phyloP scores from a whole-genome alignment of 257 asterid species.

The Jaltomata sinuosa region DNA sequence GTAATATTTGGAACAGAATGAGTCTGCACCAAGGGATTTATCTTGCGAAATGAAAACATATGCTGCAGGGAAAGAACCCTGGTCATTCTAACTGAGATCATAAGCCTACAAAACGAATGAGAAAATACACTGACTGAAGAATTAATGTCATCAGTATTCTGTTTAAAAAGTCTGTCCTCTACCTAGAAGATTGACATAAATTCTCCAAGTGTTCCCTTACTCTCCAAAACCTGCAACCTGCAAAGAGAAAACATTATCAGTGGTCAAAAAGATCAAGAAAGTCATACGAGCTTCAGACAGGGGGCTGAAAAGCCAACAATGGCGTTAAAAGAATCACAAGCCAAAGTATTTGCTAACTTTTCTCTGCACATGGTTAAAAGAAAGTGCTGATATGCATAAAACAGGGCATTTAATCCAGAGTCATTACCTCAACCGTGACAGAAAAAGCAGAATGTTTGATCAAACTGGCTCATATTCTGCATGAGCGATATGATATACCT shows the following conservation, averaged over 20 bases:
- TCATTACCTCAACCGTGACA: background rate
- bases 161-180: background rate
- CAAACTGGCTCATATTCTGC: background rate
- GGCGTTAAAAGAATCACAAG: background rate
- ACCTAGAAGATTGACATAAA: background rate
- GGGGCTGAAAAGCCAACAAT: background rate
- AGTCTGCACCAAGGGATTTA: background rate
- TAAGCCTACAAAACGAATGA: background rate
- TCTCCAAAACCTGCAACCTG: background rate
- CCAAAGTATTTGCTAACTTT: background rate
- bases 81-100: background rate
- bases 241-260: background rate
- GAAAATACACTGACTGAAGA: background rate
- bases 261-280: background rate
- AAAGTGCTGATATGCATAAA: background rate
- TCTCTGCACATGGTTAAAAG: background rate
- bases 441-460: background rate
- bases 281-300: background rate
- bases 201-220: background rate
- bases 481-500: background rate
- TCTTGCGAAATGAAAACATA: background rate
- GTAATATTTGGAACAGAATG: background rate
- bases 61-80: background rate
- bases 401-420: background rate
- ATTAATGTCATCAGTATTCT: background rate